Evolutionary conservation across 2,329 filamentous ascomycete species (phyloP).

Genomic region (Epichloe baconii): DNA sequence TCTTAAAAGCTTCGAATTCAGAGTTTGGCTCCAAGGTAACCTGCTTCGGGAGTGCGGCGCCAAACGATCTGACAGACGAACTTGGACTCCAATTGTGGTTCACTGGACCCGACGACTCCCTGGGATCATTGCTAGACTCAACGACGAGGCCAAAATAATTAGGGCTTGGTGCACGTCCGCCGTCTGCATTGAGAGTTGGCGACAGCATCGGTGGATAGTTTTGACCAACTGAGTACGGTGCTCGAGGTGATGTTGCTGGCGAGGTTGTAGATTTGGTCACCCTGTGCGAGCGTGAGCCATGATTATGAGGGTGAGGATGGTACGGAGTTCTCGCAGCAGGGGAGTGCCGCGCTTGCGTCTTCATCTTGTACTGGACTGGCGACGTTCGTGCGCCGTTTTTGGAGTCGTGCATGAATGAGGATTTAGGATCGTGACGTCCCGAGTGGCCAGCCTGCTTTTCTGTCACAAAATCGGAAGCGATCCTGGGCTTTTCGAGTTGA

Average conservation of each 20-base stretch:
- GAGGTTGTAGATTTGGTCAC: slow-evolving; percentile 35
- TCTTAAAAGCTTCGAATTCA: slow-evolving; percentile 69
- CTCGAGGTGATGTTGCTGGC: slow-evolving; percentile 37
- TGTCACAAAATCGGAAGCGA: not conserved
- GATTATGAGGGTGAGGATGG: slow-evolving; percentile 26
- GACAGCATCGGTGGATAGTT: slow-evolving; percentile 38
- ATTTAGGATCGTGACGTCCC: not conserved
- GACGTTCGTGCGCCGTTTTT: slow-evolving; percentile 22
- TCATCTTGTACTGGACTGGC: slow-evolving; percentile 31
- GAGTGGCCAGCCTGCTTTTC: not conserved
- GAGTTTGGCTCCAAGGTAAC: slow-evolving; percentile 63
- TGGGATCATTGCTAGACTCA: slow-evolving; percentile 45
- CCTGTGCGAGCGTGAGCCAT: slow-evolving; percentile 26
- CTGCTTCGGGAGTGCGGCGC: slow-evolving; percentile 53
- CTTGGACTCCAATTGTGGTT: slow-evolving; percentile 64
- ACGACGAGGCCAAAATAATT: slow-evolving; percentile 78
- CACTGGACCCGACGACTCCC: slow-evolving; percentile 49
- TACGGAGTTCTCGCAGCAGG: slow-evolving; percentile 20
- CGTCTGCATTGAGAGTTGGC: slow-evolving; percentile 20
- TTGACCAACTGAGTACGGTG: slow-evolving; percentile 42
- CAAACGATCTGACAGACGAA: slow-evolving; percentile 57
- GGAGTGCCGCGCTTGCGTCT: slow-evolving; percentile 27
- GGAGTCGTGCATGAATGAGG: slow-evolving; percentile 5
- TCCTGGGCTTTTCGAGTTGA: not conserved
- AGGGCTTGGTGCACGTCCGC: slow-evolving; percentile 48